phyloP scores from a whole-genome alignment of 352 stramenopile species.

The Globisporangium apiculatum region DNA sequence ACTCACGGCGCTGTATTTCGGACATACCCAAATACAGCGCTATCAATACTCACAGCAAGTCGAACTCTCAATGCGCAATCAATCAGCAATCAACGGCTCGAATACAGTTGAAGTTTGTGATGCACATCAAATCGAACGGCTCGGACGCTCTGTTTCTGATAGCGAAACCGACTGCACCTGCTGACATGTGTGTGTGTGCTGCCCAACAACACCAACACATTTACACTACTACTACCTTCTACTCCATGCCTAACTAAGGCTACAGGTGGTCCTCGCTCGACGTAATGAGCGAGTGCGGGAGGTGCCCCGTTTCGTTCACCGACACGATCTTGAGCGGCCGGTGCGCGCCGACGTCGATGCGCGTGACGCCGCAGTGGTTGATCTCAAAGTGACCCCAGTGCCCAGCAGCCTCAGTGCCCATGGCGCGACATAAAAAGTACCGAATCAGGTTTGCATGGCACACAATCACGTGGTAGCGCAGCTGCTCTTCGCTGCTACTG shows the following conservation, averaged over 20 bases:
- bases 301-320: constrained; percentile 76
- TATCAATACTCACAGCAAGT: background rate
- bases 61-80: background rate
- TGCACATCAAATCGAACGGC: background rate
- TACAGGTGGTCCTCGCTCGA: constrained; percentile 82
- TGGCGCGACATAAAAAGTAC: constrained; percentile 71
- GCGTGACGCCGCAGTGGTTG: constrained; percentile 78
- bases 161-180: no score
- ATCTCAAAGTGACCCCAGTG: constrained; percentile 83
- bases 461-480: constrained; percentile 61
- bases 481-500: constrained; percentile 24
- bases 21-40: no score
- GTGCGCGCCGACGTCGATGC: constrained; percentile 64
- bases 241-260: constrained; percentile 3
- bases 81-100: no score
- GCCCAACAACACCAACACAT: background rate
- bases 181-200: background rate
- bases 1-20: background rate
- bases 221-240: background rate
- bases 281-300: constrained; percentile 69
- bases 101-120: background rate
- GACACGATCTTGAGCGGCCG: constrained; percentile 62
- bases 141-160: no score
- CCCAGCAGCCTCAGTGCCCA: constrained; percentile 45
- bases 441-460: constrained; percentile 82